phyloP scores from a whole-genome alignment of 2,329 filamentous ascomycete species.

The Emergomyces africanus region DNA sequence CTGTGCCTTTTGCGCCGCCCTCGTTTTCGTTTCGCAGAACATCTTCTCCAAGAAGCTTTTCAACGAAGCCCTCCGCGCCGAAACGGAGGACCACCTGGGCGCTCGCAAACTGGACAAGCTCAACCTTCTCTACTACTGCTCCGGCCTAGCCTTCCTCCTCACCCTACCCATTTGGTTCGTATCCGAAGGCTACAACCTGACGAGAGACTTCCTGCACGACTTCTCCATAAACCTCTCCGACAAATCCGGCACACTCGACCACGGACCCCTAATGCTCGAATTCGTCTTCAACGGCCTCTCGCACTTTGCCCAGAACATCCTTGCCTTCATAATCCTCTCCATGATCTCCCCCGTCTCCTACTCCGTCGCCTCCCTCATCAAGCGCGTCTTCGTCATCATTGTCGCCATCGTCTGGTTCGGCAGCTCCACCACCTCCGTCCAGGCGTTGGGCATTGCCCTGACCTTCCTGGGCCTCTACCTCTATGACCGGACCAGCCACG shows the following conservation, averaged over 20 bases:
- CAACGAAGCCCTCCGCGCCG: slow-evolving; percentile 79
- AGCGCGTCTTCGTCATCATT: slow-evolving; percentile 92
- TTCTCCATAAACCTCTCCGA: slow-evolving; percentile 66
- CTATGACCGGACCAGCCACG: slow-evolving; percentile 84
- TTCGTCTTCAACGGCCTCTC: slow-evolving; percentile 96
- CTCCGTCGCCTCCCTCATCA: slow-evolving; percentile 89
- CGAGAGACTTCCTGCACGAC: slow-evolving; percentile 67
- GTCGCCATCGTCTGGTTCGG: slow-evolving; percentile 95
- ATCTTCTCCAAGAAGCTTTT: slow-evolving; percentile 98
- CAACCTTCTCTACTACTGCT: slow-evolving; percentile 95
- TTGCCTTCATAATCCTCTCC: slow-evolving; percentile 84
- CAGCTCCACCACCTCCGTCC: slow-evolving; percentile 69
- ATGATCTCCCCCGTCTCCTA: slow-evolving; percentile 95
- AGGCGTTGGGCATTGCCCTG: slow-evolving; percentile 72
- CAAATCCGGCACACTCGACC: slow-evolving; percentile 58
- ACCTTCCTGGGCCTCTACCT: slow-evolving; percentile 90
- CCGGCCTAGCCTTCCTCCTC: slow-evolving; percentile 76
- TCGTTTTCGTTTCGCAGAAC: slow-evolving; percentile 96
- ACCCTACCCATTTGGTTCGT: slow-evolving; percentile 89
- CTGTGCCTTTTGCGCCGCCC: slow-evolving; percentile 75
- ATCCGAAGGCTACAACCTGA: slow-evolving; percentile 67
- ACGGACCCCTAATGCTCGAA: slow-evolving; percentile 55
- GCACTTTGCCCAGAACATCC: slow-evolving; percentile 91
- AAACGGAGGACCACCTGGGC: slow-evolving; percentile 54
- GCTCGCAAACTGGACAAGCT: slow-evolving; percentile 87